Evolutionary conservation across 306 rosid species (phyloP).

Genomic region (Alnus rubra): DNA sequence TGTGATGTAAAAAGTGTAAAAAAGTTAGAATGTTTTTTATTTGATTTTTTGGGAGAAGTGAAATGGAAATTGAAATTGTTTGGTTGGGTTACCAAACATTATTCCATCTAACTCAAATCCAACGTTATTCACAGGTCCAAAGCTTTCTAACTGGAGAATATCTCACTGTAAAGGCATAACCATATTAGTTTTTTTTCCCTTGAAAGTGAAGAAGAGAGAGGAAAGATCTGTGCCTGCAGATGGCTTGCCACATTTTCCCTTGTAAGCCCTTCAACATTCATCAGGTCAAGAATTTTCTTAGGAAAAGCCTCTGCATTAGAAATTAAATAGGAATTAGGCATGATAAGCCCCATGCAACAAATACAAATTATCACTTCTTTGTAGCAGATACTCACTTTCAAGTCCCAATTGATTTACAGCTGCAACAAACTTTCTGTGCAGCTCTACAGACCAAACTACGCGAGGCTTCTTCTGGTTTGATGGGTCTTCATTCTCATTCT

Average conservation of each 20-base stretch:
- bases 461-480: conserved; percentile 66
- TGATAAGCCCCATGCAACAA: background rate
- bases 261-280: conserved; percentile 88
- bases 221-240: conserved; percentile 64
- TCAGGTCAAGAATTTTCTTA: conserved; percentile 75
- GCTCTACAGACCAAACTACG: conserved; percentile 65
- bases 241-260: conserved; percentile 95
- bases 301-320: conserved; percentile 77
- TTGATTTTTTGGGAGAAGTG: too few species aligned
- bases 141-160: background rate
- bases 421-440: conserved; percentile 71
- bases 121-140: background rate
- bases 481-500: conserved; percentile 52
- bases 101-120: background rate
- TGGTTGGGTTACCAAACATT: too few species aligned
- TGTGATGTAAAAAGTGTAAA: too few species aligned
- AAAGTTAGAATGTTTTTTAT: too few species aligned
- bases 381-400: conserved; percentile 62
- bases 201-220: background rate
- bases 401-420: conserved; percentile 68
- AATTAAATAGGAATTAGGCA: conserved; percentile 22
- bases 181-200: background rate
- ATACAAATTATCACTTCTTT: conserved; percentile 4
- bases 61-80: too few species aligned
- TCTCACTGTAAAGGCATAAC: background rate